These are phyloP conservation scores for Mycena vitilis DNA, from an alignment of 768 basidiomycete genomes.

Conservation along the genomic window DNA sequence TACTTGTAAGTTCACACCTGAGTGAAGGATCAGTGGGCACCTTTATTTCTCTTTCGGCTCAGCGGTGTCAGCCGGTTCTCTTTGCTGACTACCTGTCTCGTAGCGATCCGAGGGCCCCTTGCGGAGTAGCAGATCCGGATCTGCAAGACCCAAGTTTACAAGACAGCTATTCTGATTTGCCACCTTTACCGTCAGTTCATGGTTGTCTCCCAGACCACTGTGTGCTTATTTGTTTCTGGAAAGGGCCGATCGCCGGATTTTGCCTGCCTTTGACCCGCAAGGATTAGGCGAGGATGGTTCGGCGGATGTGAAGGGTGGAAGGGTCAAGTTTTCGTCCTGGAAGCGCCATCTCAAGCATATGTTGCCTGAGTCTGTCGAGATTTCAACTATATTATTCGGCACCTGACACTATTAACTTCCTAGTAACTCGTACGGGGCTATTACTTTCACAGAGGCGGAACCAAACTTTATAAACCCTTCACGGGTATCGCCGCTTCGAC, in stretches of 20 bases:
- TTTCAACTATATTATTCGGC: not conserved
- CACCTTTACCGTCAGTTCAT: not conserved
- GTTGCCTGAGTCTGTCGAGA: not conserved
- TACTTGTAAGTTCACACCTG: not conserved
- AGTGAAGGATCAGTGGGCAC: no score
- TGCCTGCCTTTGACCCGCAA: not conserved
- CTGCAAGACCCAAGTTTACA: not conserved
- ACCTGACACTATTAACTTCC: not conserved
- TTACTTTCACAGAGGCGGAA: not conserved
- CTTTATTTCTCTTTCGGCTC: not conserved
- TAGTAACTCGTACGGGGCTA: not conserved
- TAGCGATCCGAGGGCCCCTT: not conserved
- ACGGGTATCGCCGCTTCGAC: not conserved
- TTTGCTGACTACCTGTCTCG: not conserved
- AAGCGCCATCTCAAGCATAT: not conserved
- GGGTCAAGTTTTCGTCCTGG: not conserved
- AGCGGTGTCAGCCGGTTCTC: no score
- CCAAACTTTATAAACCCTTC: constrained; percentile 1
- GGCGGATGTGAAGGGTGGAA: not conserved
- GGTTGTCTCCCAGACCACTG: no score
- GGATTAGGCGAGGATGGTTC: not conserved
- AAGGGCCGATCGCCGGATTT: not conserved
- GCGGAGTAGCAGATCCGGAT: not conserved
- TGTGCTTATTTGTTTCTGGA: no score
- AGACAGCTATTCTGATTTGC: not conserved